A percentile compares a stretch with the other conserved stretches of the same genome.
Conservation (phyloP, 2,329 filamentous ascomycete species). For the Simplicillium aogashimaense region DNA sequence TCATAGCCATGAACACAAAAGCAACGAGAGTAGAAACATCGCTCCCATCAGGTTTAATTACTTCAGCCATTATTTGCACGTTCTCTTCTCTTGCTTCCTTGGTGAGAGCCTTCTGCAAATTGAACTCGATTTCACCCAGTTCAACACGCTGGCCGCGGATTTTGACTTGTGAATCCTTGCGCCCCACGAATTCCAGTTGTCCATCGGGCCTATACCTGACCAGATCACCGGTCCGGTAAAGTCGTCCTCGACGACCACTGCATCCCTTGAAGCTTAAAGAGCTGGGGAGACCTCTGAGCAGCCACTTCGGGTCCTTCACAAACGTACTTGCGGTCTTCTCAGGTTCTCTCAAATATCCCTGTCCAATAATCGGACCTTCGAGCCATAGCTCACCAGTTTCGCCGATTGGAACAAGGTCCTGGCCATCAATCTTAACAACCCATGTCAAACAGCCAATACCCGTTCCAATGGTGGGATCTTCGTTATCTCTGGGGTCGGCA, state of each 20-base stretch:
- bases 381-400: constrained; percentile 8
- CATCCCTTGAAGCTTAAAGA: constrained; percentile 11
- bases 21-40: neutral
- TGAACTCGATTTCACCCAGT: constrained; percentile 12
- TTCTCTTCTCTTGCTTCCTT: neutral
- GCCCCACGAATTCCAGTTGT: constrained; percentile 26
- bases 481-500: neutral
- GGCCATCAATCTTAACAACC: constrained; percentile 6
- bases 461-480: neutral
- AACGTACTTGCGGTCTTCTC: constrained; percentile 7
- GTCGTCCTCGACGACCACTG: constrained; percentile 4
- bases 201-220: constrained; percentile 17
- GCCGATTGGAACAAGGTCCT: constrained; percentile 6
- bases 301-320: constrained; percentile 21
- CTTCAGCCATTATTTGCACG: neutral
- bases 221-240: constrained; percentile 26
- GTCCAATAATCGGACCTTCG: constrained; percentile 9
- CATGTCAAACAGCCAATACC: constrained; percentile 6
- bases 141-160: constrained; percentile 41
- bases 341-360: constrained; percentile 8
- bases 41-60: neutral
- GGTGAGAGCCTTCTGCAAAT: neutral
- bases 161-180: constrained; percentile 44
- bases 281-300: constrained; percentile 2
- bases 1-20: neutral